Evolutionary conservation across 352 stramenopile genomes (phyloP).

Genomic region (Pythium scleroteichum): DNA sequence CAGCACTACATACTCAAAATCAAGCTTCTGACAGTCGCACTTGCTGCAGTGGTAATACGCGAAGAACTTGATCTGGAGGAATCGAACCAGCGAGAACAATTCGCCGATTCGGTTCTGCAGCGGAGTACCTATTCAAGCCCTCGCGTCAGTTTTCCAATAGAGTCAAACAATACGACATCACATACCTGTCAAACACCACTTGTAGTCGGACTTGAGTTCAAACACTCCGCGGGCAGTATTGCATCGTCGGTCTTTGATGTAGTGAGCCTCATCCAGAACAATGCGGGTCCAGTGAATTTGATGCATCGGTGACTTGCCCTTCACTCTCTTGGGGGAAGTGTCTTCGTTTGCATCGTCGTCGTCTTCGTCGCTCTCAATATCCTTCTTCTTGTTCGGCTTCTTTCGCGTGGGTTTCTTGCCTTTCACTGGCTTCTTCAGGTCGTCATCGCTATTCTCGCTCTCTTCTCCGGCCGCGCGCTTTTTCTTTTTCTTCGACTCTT

Average conservation of each 20-base stretch:
- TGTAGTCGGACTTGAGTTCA: slow-evolving; percentile 94
- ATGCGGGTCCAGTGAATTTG: slow-evolving; percentile 96
- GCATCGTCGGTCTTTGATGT: slow-evolving; percentile 93
- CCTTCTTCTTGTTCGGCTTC: slow-evolving; percentile 37
- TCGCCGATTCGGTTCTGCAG: slow-evolving; percentile 94
- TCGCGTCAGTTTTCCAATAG: neutral
- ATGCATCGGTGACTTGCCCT: slow-evolving; percentile 86
- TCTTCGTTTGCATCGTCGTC: slow-evolving; percentile 39
- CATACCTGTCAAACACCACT: slow-evolving; percentile 97
- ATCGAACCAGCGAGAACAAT: slow-evolving; percentile 98
- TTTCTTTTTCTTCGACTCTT: slow-evolving; percentile 62
- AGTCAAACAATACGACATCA: neutral
- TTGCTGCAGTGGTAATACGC: slow-evolving; percentile 97
- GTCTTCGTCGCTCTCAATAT: slow-evolving; percentile 26
- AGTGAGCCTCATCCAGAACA: slow-evolving; percentile 96
- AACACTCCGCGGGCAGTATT: slow-evolving; percentile 98
- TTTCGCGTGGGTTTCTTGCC: slow-evolving; percentile 21
- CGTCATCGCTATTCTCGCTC: slow-evolving; percentile 59
- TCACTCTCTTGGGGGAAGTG: slow-evolving; percentile 37
- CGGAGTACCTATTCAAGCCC: slow-evolving; percentile 66
- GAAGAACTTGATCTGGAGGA: slow-evolving; percentile 96
- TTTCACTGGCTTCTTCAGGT: slow-evolving; percentile 52
- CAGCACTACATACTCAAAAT: slow-evolving; percentile 95
- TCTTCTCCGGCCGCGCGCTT: slow-evolving; percentile 69
- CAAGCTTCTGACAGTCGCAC: slow-evolving; percentile 95